Percentiles rank a stretch among this genome's conserved stretches.
These are phyloP conservation scores for Agaricus bisporus DNA, from an alignment of 768 basidiomycete species.

Conservation along the genomic window DNA sequence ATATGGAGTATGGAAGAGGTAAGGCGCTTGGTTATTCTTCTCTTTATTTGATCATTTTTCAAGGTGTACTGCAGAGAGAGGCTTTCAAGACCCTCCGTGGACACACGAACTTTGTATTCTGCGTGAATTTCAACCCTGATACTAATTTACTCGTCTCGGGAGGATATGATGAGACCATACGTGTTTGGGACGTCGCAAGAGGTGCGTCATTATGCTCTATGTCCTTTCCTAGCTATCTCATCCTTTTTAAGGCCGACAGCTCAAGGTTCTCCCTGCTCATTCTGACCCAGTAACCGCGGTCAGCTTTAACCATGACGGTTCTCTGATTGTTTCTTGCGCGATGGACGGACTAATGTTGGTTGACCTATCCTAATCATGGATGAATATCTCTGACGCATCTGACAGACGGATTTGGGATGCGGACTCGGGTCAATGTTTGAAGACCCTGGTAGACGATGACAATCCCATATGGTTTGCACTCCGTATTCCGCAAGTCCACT, in stretches of 20 bases:
- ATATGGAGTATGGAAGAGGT: conserved; percentile 80
- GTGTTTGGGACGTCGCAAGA: conserved; percentile 93
- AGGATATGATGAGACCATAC: conserved; percentile 91
- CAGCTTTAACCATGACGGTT: conserved; percentile 91
- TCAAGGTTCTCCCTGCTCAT: conserved; percentile 90
- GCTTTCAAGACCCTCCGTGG: conserved; percentile 65
- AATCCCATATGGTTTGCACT: conserved; percentile 78
- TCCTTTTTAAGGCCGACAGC: conserved; percentile 54
- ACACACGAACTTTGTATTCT: conserved; percentile 94
- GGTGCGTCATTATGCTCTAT: conserved; percentile 36
- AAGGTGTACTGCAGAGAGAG: conserved; percentile 35
- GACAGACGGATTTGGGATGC: conserved; percentile 95
- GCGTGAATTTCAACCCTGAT: conserved; percentile 86
- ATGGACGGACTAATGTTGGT: conserved; percentile 93
- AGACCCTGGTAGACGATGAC: conserved; percentile 94
- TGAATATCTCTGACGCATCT: background rate
- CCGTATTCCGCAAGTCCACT: background rate
- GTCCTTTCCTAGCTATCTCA: background rate
- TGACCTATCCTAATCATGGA: background rate
- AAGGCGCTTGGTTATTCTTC: conserved; percentile 6
- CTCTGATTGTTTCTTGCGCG: conserved; percentile 88
- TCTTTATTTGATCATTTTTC: conserved; percentile 5
- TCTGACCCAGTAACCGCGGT: conserved; percentile 96
- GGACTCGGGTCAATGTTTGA: conserved; percentile 94
- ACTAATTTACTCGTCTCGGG: conserved; percentile 91